Evolutionary conservation across 2,329 filamentous ascomycete species (phyloP).

Genomic region (Penicillium glabrum): DNA sequence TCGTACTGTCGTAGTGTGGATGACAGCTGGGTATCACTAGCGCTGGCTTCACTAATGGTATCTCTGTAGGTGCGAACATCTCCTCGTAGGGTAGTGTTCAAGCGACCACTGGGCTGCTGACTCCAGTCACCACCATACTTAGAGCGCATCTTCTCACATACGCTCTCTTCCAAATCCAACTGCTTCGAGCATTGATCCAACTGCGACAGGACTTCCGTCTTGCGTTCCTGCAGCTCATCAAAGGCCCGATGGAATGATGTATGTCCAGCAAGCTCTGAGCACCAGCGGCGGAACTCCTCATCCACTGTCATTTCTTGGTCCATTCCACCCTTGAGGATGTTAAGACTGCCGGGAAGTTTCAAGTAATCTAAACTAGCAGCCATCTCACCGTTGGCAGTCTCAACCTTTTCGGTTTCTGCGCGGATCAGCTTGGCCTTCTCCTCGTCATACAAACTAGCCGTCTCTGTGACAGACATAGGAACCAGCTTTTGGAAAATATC

Average conservation of each 20-base stretch:
- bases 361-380: constrained; percentile 92
- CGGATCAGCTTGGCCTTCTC: constrained; percentile 95
- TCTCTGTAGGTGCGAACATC: constrained; percentile 87
- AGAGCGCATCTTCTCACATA: constrained; percentile 98
- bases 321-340: constrained; percentile 88
- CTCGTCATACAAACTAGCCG: constrained; percentile 94
- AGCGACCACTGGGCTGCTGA: constrained; percentile 86
- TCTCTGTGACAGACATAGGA: constrained; percentile 92
- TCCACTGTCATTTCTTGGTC: constrained; percentile 87
- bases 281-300: constrained; percentile 91
- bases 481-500: constrained; percentile 97
- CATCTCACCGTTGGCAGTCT: constrained; percentile 93
- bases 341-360: constrained; percentile 82
- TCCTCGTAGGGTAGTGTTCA: constrained; percentile 82
- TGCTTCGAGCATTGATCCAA: constrained; percentile 83
- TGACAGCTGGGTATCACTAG: constrained; percentile 81
- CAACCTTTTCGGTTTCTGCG: constrained; percentile 89
- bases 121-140: constrained; percentile 97
- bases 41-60: constrained; percentile 83
- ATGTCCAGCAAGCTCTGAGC: constrained; percentile 84
- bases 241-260: constrained; percentile 77
- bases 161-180: constrained; percentile 93
- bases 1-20: constrained; percentile 83
- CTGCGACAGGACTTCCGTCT: constrained; percentile 68
- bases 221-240: constrained; percentile 74